Conservation (phyloP, 139 green algal genomes). For the Dunaliella sp. region DNA sequence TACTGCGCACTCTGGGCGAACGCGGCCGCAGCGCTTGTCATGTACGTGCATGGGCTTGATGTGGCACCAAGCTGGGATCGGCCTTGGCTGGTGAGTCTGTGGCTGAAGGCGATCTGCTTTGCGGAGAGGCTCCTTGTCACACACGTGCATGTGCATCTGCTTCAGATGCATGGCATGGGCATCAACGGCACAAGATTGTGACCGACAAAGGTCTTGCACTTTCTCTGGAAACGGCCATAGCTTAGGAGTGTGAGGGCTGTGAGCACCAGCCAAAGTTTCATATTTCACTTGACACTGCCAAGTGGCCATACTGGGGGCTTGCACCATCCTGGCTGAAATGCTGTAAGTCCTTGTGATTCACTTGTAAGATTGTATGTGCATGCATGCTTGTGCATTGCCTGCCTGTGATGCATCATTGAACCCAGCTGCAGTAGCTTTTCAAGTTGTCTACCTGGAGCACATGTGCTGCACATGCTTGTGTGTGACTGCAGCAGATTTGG, state of each 20-base stretch:
- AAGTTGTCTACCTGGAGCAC: too few relatives aligned
- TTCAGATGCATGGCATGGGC: not conserved
- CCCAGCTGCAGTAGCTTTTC: too few relatives aligned
- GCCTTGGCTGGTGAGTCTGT: conserved; percentile 28
- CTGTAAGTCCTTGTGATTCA: too few relatives aligned
- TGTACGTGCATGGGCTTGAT: conserved; percentile 16
- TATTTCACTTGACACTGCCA: too few relatives aligned
- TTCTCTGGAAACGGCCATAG: not conserved
- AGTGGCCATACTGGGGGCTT: too few relatives aligned
- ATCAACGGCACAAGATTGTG: not conserved
- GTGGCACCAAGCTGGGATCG: conserved; percentile 30
- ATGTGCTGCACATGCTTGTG: too few relatives aligned
- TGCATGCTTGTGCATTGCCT: too few relatives aligned
- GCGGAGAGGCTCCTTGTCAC: not conserved
- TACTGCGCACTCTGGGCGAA: conserved; percentile 39
- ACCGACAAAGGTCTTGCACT: not conserved
- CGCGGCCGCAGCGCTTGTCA: conserved; percentile 26
- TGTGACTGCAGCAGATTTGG: too few relatives aligned
- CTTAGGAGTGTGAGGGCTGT: not conserved
- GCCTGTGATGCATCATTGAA: too few relatives aligned
- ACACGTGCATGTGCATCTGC: not conserved
- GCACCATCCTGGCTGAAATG: too few relatives aligned
- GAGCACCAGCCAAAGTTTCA: not conserved
- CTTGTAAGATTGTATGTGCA: too few relatives aligned
- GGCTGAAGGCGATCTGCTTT: not conserved